Evolutionary conservation across 257 asterid species (phyloP).

Genomic region (Capsicum baccatum): DNA sequence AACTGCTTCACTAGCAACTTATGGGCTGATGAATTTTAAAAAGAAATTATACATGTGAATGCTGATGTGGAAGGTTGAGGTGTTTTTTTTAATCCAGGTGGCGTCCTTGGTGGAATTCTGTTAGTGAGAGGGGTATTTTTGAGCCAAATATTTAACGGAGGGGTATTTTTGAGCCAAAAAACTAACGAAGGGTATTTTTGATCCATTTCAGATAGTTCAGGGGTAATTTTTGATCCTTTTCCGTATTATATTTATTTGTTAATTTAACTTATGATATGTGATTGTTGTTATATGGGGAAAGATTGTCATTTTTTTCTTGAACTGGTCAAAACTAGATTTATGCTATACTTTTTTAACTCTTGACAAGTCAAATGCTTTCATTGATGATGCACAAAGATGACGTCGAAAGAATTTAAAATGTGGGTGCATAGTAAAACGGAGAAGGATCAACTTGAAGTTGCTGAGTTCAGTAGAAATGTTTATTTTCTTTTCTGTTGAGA

Average conservation of each 20-base stretch:
- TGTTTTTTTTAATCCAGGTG: too few species aligned
- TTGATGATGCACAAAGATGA: constrained; percentile 14
- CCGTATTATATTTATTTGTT: neutral
- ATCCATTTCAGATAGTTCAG: too few species aligned
- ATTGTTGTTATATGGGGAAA: neutral
- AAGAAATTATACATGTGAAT: too few species aligned
- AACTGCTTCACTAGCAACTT: too few species aligned
- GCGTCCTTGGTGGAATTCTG: too few species aligned
- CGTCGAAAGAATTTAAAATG: neutral
- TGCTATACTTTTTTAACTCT: neutral
- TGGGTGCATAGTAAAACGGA: neutral
- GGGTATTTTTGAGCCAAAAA: too few species aligned
- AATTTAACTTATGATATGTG: constrained; percentile 7
- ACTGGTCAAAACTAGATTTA: neutral
- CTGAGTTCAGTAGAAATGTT: constrained; percentile 12
- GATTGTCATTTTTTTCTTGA: neutral
- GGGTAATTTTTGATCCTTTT: too few species aligned
- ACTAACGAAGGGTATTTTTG: too few species aligned
- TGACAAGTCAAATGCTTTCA: neutral
- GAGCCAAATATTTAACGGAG: too few species aligned
- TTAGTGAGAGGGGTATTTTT: too few species aligned
- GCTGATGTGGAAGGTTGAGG: too few species aligned
- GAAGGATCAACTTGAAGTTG: constrained; percentile 17
- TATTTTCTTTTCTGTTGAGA: neutral
- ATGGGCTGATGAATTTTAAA: too few species aligned